These are phyloP conservation scores for Hymenoscyphus fructigenus DNA, from an alignment of 2,329 filamentous ascomycete genomes.

Conservation along the genomic window DNA sequence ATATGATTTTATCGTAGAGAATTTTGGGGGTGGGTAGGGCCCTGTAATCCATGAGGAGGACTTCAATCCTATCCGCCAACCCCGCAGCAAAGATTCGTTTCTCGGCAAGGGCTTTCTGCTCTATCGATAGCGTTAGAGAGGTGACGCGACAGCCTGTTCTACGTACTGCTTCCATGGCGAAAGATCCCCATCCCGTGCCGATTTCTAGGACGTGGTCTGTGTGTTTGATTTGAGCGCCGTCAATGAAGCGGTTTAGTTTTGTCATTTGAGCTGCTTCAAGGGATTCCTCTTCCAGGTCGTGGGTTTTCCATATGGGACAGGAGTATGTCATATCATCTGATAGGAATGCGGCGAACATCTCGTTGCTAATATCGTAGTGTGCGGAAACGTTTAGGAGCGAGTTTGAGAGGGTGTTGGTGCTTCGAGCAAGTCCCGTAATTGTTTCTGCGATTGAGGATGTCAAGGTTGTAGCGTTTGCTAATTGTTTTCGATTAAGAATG, in stretches of 20 bases:
- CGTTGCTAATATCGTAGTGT: slow-evolving; percentile 75
- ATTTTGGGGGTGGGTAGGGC: slow-evolving; percentile 53
- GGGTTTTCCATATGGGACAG: slow-evolving; percentile 63
- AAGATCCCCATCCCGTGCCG: slow-evolving; percentile 73
- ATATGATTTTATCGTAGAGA: slow-evolving; percentile 69
- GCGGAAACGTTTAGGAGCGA: slow-evolving; percentile 66
- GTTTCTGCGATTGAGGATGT: slow-evolving; percentile 59
- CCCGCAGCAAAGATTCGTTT: slow-evolving; percentile 61
- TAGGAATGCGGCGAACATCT: slow-evolving; percentile 72
- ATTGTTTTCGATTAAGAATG: slow-evolving; percentile 63
- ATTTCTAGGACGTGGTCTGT: slow-evolving; percentile 73
- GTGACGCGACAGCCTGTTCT: slow-evolving; percentile 68
- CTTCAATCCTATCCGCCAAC: slow-evolving; percentile 58
- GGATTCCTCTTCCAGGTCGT: slow-evolving; percentile 49
- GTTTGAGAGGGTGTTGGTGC: slow-evolving; percentile 57
- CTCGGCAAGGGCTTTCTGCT: slow-evolving; percentile 69
- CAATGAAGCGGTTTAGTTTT: slow-evolving; percentile 65
- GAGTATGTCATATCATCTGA: slow-evolving; percentile 78
- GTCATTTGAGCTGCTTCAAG: slow-evolving; percentile 66
- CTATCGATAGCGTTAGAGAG: slow-evolving; percentile 64
- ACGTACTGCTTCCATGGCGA: slow-evolving; percentile 68
- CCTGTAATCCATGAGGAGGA: slow-evolving; percentile 68
- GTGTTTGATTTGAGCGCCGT: slow-evolving; percentile 60
- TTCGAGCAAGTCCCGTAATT: slow-evolving; percentile 56
- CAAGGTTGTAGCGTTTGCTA: slow-evolving; percentile 63